phyloP scores from a whole-genome alignment of 495 filamentous ascomycete genomes.

The Viridothelium virens region DNA sequence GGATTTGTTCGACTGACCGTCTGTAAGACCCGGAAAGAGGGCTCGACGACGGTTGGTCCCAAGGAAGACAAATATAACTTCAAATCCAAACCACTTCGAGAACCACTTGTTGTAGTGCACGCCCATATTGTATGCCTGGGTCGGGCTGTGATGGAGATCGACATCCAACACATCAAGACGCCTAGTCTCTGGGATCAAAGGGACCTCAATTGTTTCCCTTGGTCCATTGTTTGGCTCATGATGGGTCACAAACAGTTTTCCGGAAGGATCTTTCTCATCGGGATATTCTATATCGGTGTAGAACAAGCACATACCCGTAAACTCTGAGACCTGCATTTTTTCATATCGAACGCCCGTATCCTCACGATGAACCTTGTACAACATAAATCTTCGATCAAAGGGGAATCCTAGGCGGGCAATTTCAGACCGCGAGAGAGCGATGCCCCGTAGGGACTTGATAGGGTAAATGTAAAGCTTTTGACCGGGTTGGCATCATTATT shows the following conservation, averaged over 20 bases:
- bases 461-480: constrained; percentile 75
- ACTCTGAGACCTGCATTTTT: constrained; percentile 61
- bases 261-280: constrained; percentile 19
- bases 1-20: constrained; percentile 35
- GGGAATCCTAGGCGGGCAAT: constrained; percentile 61
- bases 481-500: not conserved
- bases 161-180: constrained; percentile 47
- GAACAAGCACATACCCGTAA: constrained; percentile 63
- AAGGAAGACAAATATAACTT: constrained; percentile 60
- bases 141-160: constrained; percentile 55
- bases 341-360: constrained; percentile 20
- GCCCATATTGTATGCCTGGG: constrained; percentile 61
- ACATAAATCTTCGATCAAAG: constrained; percentile 74
- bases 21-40: constrained; percentile 43
- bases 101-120: constrained; percentile 65
- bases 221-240: constrained; percentile 32
- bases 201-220: constrained; percentile 45
- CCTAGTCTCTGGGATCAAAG: constrained; percentile 49
- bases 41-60: constrained; percentile 55
- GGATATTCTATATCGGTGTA: constrained; percentile 46
- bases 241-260: constrained; percentile 52
- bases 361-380: constrained; percentile 46
- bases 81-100: constrained; percentile 58
- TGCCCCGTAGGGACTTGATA: constrained; percentile 73
- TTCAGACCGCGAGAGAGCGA: constrained; percentile 46